phyloP scores from a whole-genome alignment of 116 monocot species.

The Posidonia oceanica region DNA sequence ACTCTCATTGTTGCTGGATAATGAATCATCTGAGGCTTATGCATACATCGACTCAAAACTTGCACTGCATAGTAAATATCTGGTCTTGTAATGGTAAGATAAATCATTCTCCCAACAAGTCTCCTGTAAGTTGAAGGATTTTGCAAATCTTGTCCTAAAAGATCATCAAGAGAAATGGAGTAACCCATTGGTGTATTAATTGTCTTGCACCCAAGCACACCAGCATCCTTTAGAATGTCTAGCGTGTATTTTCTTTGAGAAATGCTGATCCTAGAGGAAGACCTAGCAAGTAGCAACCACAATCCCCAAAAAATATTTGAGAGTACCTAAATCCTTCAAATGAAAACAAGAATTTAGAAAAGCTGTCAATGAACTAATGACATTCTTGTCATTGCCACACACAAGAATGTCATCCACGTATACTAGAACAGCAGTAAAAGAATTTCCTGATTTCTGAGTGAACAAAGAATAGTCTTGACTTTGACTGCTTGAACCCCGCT shows the following conservation, averaged over 20 bases:
- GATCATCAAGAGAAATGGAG: neutral
- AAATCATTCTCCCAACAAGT: slow-evolving; percentile 6
- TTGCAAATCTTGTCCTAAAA: no score
- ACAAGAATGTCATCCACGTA: slow-evolving; percentile 2
- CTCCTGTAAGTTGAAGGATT: neutral
- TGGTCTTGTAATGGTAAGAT: slow-evolving; percentile 5
- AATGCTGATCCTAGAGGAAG: neutral
- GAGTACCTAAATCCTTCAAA: neutral
- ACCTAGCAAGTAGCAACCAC: neutral
- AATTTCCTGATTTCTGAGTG: neutral
- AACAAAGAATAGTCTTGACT: neutral
- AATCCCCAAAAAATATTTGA: neutral
- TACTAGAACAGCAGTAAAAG: neutral
- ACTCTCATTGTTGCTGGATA: neutral
- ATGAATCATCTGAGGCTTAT: neutral
- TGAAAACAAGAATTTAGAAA: neutral
- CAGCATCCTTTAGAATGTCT: neutral
- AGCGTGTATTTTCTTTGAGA: neutral
- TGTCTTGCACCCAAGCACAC: neutral
- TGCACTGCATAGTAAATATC: slow-evolving; percentile 8
- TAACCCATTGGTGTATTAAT: neutral
- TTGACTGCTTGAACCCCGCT: neutral
- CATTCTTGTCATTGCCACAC: neutral
- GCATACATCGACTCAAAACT: slow-evolving; percentile 9
- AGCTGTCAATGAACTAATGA: neutral